Percentiles rank a stretch among this genome's conserved stretches.
phyloP scores from a whole-genome alignment of 441 rosid species.

The Heliophila coronopifolia region DNA sequence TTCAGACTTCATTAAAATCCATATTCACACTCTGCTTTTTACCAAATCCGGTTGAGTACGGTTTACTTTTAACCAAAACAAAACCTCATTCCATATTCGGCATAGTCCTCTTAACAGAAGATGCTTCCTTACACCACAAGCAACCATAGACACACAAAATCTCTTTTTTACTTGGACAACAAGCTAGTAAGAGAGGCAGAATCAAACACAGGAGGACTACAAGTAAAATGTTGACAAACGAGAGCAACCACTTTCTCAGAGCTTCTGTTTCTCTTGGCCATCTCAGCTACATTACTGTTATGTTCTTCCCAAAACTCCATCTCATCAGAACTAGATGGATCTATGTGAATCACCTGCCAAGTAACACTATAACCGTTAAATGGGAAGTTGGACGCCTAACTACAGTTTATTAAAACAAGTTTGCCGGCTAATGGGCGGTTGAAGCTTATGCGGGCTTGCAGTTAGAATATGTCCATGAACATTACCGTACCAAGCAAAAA shows the following conservation, averaged over 20 bases:
- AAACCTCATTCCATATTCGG: no score
- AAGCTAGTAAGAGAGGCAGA: conserved; percentile 41
- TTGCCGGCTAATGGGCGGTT: no score
- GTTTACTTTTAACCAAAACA: no score
- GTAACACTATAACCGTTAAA: no score
- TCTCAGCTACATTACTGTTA: conserved; percentile 47
- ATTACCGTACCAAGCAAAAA: no score
- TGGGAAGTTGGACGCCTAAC: no score
- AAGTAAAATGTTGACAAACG: conserved; percentile 80
- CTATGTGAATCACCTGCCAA: conserved; percentile 73
- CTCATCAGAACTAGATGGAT: conserved; percentile 51
- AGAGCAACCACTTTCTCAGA: conserved; percentile 61
- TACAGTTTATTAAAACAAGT: no score
- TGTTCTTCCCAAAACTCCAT: conserved; percentile 69
- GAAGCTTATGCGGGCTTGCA: no score
- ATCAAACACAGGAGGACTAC: conserved; percentile 55
- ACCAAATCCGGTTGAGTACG: neutral
- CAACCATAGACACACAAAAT: neutral
- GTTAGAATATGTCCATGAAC: no score
- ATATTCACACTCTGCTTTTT: no score
- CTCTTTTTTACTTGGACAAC: conserved; percentile 42
- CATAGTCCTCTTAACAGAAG: no score
- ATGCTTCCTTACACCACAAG: conserved; percentile 15
- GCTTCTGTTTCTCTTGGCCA: conserved; percentile 49
- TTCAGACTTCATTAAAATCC: no score